Conservation (phyloP, 441 rosid genomes). For the Breynia disticha region DNA sequence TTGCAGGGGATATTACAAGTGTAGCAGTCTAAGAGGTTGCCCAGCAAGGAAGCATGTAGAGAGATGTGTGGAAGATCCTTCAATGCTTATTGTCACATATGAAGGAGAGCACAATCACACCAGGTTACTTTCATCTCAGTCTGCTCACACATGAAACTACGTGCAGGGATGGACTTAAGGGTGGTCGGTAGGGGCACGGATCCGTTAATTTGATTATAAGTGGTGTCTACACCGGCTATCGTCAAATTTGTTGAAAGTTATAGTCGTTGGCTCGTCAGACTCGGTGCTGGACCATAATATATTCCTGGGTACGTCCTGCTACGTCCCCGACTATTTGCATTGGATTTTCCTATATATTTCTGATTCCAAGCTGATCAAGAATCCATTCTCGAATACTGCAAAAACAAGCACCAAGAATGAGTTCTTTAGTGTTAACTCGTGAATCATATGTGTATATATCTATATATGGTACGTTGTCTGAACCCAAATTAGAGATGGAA, state of each 20-base stretch:
- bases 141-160: constrained; percentile 53
- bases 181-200: no score
- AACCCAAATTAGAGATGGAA: constrained; percentile 4
- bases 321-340: not conserved
- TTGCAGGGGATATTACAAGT: constrained; percentile 89
- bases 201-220: no score
- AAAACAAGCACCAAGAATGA: constrained; percentile 4
- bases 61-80: constrained; percentile 78
- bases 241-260: no score
- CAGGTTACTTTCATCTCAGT: constrained; percentile 39
- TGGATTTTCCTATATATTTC: not conserved
- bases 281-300: no score
- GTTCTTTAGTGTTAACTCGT: constrained; percentile 13
- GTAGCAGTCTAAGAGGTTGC: constrained; percentile 93
- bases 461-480: not conserved
- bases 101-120: constrained; percentile 90
- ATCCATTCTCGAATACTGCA: constrained; percentile 6
- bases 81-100: constrained; percentile 82
- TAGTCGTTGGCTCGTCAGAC: no score
- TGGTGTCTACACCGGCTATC: no score
- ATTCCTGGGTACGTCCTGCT: no score
- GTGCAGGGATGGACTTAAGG: no score
- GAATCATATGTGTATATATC: constrained; percentile 24
- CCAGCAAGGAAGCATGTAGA: constrained; percentile 97
- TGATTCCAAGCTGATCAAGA: constrained; percentile 14